Evolutionary conservation across 345 rosid genomes (phyloP).

Genomic region (Lumnitzera racemosa): DNA sequence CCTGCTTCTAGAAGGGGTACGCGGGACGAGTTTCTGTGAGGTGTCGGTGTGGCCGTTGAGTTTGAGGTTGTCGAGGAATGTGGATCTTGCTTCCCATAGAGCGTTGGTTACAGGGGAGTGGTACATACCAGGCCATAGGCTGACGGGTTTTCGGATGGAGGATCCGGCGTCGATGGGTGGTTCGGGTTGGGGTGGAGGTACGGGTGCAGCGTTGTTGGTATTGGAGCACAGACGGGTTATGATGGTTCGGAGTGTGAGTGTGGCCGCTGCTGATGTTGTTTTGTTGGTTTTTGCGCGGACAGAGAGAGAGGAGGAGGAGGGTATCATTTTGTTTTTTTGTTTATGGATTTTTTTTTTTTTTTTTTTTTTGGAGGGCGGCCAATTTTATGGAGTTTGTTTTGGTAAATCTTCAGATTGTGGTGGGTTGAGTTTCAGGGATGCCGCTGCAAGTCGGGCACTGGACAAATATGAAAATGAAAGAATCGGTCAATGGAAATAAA

Average conservation of each 20-base stretch:
- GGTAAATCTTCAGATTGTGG: too few relatives aligned
- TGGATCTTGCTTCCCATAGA: constrained; percentile 83
- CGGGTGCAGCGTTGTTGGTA: constrained; percentile 2
- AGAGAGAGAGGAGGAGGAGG: too few relatives aligned
- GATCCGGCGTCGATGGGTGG: constrained; percentile 81
- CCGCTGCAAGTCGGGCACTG: too few relatives aligned
- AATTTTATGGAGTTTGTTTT: too few relatives aligned
- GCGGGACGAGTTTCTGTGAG: constrained; percentile 23
- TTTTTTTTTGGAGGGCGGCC: too few relatives aligned
- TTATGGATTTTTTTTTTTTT: too few relatives aligned
- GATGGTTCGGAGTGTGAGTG: constrained; percentile 11
- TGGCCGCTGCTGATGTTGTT: too few relatives aligned
- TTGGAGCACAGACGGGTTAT: background rate
- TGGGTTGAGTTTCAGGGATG: too few relatives aligned
- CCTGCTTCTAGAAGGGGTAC: constrained; percentile 65
- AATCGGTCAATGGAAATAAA: too few relatives aligned
- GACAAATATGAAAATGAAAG: too few relatives aligned
- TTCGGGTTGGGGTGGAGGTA: constrained; percentile 15
- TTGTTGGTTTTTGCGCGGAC: too few relatives aligned
- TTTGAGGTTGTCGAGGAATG: constrained; percentile 34
- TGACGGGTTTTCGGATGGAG: constrained; percentile 67
- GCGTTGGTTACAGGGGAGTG: constrained; percentile 91
- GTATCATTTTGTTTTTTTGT: too few relatives aligned
- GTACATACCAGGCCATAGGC: constrained; percentile 97
- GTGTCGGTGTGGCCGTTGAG: constrained; percentile 12